Conservation (phyloP, 345 rosid species). For the Clarkia xantiana region DNA sequence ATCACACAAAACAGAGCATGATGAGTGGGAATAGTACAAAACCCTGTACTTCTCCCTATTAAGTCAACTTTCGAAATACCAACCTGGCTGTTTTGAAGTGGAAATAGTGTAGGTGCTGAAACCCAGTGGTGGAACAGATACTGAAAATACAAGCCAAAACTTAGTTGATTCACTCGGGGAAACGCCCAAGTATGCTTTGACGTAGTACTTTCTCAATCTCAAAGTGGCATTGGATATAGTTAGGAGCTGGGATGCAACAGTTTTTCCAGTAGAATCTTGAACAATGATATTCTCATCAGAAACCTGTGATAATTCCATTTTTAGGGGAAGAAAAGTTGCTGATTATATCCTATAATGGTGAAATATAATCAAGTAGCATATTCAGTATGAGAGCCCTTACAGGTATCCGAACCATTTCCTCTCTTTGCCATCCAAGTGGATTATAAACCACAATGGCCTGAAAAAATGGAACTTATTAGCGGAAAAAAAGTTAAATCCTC, state of each 20-base stretch:
- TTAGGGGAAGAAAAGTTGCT: background rate
- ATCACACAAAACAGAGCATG: constrained; percentile 4
- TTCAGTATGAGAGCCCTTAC: constrained; percentile 25
- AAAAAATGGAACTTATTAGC: constrained; percentile 3
- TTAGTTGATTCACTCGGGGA: constrained; percentile 32
- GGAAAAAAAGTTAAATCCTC: background rate
- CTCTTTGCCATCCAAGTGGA: constrained; percentile 81
- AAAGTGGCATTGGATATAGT: constrained; percentile 47
- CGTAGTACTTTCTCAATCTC: constrained; percentile 38
- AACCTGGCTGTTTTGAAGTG: constrained; percentile 49
- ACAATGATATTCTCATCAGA: constrained; percentile 38
- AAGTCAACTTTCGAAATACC: constrained; percentile 4
- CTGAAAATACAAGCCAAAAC: constrained; percentile 78
- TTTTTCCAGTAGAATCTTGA: constrained; percentile 56
- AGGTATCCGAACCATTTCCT: constrained; percentile 66
- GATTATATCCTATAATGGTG: background rate
- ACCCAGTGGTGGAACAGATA: constrained; percentile 81
- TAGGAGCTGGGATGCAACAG: constrained; percentile 62
- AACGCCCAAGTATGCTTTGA: constrained; percentile 59
- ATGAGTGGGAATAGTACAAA: too few species aligned
- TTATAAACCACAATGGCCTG: constrained; percentile 71
- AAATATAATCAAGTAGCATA: too few species aligned
- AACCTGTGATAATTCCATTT: constrained; percentile 27
- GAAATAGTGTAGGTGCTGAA: constrained; percentile 66
- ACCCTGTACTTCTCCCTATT: too few species aligned